Evolutionary conservation across 768 basidiomycete genomes (phyloP).

Genomic region (Pholiota microspora): DNA sequence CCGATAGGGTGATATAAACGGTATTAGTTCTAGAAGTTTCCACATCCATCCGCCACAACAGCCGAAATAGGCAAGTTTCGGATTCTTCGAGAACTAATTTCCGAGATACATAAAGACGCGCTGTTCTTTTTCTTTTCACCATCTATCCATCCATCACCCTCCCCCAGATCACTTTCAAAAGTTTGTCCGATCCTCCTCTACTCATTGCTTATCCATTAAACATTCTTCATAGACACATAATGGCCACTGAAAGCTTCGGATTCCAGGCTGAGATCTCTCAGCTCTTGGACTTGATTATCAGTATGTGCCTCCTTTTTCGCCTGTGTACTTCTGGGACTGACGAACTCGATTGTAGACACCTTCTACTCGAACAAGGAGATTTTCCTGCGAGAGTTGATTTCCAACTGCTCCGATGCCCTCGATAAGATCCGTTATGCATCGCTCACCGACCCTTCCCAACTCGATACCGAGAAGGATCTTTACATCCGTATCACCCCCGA

Average conservation of each 20-base stretch:
- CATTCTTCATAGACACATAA: conserved; percentile 29
- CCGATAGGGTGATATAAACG: conserved; percentile 11
- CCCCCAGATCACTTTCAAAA: conserved; percentile 21
- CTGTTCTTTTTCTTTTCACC: conserved; percentile 12
- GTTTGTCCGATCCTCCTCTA: conserved; percentile 11
- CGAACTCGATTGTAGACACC: conserved; percentile 60
- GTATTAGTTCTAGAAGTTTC: conserved; percentile 43
- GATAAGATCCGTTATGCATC: conserved; percentile 99
- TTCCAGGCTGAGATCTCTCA: conserved; percentile 99
- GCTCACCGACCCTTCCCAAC: conserved; percentile 86
- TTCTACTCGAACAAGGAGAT: conserved; percentile 99
- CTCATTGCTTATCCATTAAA: conserved; percentile 5
- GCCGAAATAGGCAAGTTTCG: conserved; percentile 43
- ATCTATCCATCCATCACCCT: conserved; percentile 23
- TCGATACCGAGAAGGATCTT: conserved; percentile 91
- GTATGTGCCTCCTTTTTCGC: conserved; percentile 41
- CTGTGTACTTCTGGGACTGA: conserved; percentile 5
- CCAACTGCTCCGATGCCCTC: conserved; percentile 96
- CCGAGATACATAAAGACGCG: conserved; percentile 36
- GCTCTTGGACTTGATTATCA: conserved; percentile 98
- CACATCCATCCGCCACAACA: conserved; percentile 23
- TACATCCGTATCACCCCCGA: conserved; percentile 93
- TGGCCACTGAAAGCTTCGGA: conserved; percentile 87
- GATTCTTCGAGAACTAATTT: conserved; percentile 50
- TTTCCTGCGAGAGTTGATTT: conserved; percentile 98